Base-by-base conservation (phyloP, 331 rosid species). In the Acacia concinna region DNA sequence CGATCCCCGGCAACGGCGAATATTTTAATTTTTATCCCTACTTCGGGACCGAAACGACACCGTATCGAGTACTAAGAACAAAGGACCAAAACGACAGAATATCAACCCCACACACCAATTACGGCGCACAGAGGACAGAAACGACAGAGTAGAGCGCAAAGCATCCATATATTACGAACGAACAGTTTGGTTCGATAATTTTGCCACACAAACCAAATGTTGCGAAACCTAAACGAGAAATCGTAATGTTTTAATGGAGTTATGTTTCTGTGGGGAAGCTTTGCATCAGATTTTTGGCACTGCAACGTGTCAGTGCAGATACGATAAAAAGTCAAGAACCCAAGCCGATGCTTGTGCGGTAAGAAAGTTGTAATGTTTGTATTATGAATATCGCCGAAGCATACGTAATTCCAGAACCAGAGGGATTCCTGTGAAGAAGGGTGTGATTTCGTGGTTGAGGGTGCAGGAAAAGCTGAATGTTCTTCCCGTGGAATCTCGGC, bases 1-100 rank as follows among this genome's bases (percentile, higher is more conserved):
- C 87, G 90, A 85, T 91, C 90, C 89, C 88, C 87, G 89, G 88
- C 89, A 92, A 81, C 90, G 92, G 92, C 93, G 88, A 47, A 18
- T n/a, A n/a, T n/a, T n/a, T n/a, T n/a, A n/a, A n/a, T n/a, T n/a
- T n/a, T n/a, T n/a, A n/a, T n/a, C n/a, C n/a, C n/a, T n/a, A n/a
- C n/a, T n/a, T n/a, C n/a, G n/a, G n/a, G 9, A 35, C 9, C 2
- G 40, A 37, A 37, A 38, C 41, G 41, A 38, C 41, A 38, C n/a
- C n/a, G n/a, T n/a, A n/a, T 0, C 6, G 9, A 35, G 10, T 37
- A 37, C 2, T 7, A 10, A 8, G 10, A 8, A 37, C 40, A 37
- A 37, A 37, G 40, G 40, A 6, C 40, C 1, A 9, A 37, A 34
- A 37, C 40, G 40, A 37, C 40, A 37, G n/a, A n/a, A n/a, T n/a